Evolutionary conservation across 768 basidiomycete species (phyloP).

Genomic region (Cystobasidium ongulense): DNA sequence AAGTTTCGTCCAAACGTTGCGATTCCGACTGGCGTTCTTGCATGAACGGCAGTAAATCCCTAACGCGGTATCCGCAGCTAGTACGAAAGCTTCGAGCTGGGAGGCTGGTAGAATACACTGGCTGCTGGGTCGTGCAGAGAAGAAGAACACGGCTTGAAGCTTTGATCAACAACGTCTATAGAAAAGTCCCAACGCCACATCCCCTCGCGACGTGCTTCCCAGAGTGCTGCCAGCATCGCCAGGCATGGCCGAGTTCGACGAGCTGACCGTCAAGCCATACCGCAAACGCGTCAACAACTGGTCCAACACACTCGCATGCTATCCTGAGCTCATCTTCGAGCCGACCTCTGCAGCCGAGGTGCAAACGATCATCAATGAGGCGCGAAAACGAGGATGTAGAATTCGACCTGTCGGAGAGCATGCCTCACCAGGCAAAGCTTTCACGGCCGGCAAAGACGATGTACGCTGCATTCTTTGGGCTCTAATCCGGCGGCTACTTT

Average conservation of each 20-base stretch:
- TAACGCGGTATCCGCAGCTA: too few relatives aligned
- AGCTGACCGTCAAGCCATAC: slow-evolving; percentile 13
- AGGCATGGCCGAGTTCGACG: not conserved
- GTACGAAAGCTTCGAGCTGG: too few relatives aligned
- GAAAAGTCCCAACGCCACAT: not conserved
- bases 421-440: slow-evolving; percentile 8
- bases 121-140: too few relatives aligned
- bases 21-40: too few relatives aligned
- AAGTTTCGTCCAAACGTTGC: too few relatives aligned
- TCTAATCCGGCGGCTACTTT: not conserved
- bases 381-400: not conserved
- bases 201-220: not conserved
- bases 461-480: not conserved
- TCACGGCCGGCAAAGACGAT: slow-evolving; percentile 1
- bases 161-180: too few relatives aligned
- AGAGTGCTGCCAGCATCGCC: not conserved
- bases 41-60: too few relatives aligned
- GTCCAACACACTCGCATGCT: slow-evolving; percentile 16
- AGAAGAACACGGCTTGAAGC: too few relatives aligned
- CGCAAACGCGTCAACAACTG: slow-evolving; percentile 3
- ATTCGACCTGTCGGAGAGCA: slow-evolving; percentile 15
- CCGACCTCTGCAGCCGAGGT: slow-evolving; percentile 1
- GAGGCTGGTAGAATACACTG: too few relatives aligned
- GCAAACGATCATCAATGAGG: slow-evolving; percentile 7
- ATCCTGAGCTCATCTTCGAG: slow-evolving; percentile 28